Conservation (phyloP, 2,329 filamentous ascomycete genomes). For the Colletotrichum nymphaeae region DNA sequence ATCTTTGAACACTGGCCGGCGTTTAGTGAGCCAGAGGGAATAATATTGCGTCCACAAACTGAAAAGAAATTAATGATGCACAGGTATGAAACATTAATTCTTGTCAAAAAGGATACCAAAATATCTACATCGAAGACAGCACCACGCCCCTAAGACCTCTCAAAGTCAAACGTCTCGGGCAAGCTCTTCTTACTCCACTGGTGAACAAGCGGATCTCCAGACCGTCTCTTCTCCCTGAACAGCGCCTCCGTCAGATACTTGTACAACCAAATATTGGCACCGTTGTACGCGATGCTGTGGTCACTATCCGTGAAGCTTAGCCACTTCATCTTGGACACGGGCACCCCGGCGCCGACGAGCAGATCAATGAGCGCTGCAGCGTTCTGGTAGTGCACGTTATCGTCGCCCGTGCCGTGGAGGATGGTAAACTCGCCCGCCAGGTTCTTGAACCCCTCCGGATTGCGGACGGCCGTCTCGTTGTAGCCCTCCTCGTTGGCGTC, state of each 20-base stretch:
- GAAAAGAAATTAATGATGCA: too few relatives aligned
- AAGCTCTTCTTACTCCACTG: slow-evolving; percentile 48
- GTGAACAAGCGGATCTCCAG: slow-evolving; percentile 42
- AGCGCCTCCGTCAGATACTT: slow-evolving; percentile 70
- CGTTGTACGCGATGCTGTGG: slow-evolving; percentile 70
- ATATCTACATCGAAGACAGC: neutral
- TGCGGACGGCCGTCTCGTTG: slow-evolving; percentile 68
- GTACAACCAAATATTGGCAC: slow-evolving; percentile 67
- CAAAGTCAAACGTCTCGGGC: slow-evolving; percentile 20
- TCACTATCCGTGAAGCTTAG: slow-evolving; percentile 75
- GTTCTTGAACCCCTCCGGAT: slow-evolving; percentile 70
- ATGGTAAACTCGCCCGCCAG: slow-evolving; percentile 70
- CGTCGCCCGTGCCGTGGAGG: slow-evolving; percentile 75
- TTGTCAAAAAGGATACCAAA: neutral
- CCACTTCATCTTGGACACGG: slow-evolving; percentile 71
- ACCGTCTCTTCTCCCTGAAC: slow-evolving; percentile 70
- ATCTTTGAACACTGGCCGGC: too few relatives aligned
- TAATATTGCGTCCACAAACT: neutral
- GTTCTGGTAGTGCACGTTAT: slow-evolving; percentile 80
- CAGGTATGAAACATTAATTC: neutral
- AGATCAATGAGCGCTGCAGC: slow-evolving; percentile 70
- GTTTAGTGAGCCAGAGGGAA: too few relatives aligned
- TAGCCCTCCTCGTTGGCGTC: slow-evolving; percentile 69
- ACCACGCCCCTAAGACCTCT: neutral
- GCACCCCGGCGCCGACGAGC: slow-evolving; percentile 68